Evolutionary conservation across 805 yeast species (phyloP).

Genomic region (Metschnikowia chrysomelidarum): DNA sequence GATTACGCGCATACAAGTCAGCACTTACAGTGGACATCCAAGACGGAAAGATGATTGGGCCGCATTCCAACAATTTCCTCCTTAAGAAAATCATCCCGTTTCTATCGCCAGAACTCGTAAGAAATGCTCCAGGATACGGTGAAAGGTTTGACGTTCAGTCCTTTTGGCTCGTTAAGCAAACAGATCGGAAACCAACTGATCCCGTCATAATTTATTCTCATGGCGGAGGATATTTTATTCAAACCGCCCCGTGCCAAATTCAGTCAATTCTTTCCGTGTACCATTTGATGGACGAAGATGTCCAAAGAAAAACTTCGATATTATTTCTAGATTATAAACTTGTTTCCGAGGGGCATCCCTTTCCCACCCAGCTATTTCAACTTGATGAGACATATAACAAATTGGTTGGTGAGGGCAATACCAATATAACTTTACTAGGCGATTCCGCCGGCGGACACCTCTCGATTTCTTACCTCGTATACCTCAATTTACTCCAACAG

Average conservation of each 20-base stretch:
- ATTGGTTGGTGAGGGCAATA: conserved; percentile 21
- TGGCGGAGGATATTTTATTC: conserved; percentile 39
- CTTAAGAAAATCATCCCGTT: conserved; percentile 9
- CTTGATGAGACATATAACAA: conserved; percentile 24
- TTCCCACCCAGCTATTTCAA: conserved; percentile 32
- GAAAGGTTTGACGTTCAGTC: conserved; percentile 26
- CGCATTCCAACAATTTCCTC: conserved; percentile 12
- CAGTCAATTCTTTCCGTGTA: conserved; percentile 27
- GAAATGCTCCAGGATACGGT: conserved; percentile 29
- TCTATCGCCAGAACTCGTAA: conserved; percentile 2
- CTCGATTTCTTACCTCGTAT: conserved; percentile 28
- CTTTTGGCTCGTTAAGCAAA: conserved; percentile 32
- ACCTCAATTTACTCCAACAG: conserved; percentile 17
- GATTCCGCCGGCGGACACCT: conserved; percentile 44
- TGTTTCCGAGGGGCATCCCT: conserved; percentile 26
- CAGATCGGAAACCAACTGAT: conserved; percentile 21
- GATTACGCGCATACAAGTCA: conserved; percentile 7
- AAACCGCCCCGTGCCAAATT: conserved; percentile 28
- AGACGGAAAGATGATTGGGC: conserved; percentile 8
- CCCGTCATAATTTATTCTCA: conserved; percentile 34
- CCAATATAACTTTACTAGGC: conserved; percentile 35
- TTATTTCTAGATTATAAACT: conserved; percentile 31
- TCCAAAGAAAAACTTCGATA: conserved; percentile 21
- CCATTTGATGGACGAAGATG: conserved; percentile 24
- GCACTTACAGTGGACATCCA: conserved; percentile 7